Base-by-base conservation (phyloP, 2,329 filamentous ascomycete species). In the Ophiostoma angusticollis region DNA sequence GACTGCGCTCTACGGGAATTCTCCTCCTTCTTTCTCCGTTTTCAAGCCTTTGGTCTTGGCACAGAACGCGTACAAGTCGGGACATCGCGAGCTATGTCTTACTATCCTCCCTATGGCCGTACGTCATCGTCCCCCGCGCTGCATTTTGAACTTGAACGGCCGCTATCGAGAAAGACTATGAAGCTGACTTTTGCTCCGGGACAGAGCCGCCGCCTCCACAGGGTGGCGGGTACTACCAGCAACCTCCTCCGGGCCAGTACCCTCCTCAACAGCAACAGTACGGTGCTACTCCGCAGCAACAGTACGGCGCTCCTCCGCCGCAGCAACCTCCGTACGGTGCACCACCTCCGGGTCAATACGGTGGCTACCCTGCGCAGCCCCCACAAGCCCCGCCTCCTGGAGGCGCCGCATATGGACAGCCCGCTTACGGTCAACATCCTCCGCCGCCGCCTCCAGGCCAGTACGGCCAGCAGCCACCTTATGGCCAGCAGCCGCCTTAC, bases 21-120 rank as follows among this genome's bases (percentile, higher is more conserved):
- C n/a, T n/a, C n/a, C n/a, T n/a, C n/a, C n/a, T n/a, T n/a, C n/a
- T 37, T 39, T 35, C 22, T 38, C 19, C 13, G 6, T 31, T 40
- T 33, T 21, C 30, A 24, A 23, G 7, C 35, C 23, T 12, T 31
- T 7, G 25, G 28, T 40, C 30, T 11, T 18, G 32, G 24, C 13
- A n/a, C 23, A 29, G 5, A 23, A 23, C 31, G 8, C 6, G 11
- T 9, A 13, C 19, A 8, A 9, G 30, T 25, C 17, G 29, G 12
- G 13, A 37, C 21, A 13, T 6, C 14, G 14, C 30, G 22, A 58
- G 18, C 36, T 18, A 60, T 60, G 58, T 59, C 58, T 33, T 59
- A 59, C 41, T 58, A 60, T 25, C 54, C 53, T 16, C 52, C 57
- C 21, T 60, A 59, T 43, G 54, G 55, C 42, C 57, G 57, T 59